phyloP scores from a whole-genome alignment of 1,284 basidiomycete genomes.

The Rhodotorula glutinis region DNA sequence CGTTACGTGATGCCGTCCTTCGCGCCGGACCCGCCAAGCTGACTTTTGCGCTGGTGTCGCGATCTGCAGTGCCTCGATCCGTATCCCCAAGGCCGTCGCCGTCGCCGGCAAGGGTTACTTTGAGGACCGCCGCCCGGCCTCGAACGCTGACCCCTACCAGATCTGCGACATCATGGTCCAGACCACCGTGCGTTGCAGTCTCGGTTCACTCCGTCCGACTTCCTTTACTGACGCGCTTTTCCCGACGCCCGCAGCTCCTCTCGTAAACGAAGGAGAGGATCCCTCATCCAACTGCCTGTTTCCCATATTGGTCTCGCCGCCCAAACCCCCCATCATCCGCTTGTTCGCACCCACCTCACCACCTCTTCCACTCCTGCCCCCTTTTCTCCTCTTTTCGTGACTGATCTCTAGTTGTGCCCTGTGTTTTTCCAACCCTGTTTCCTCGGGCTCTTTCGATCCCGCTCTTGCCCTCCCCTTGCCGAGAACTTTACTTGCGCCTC shows the following conservation, averaged over 20 bases:
- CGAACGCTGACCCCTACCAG: conserved; percentile 70
- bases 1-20: too few species aligned
- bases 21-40: too few species aligned
- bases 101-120: conserved; percentile 69
- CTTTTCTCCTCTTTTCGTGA: background rate
- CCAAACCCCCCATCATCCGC: too few species aligned
- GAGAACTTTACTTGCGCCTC: background rate
- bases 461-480: too few species aligned
- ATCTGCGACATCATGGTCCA: conserved; percentile 75
- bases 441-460: too few species aligned
- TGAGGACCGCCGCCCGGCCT: conserved; percentile 79
- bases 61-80: conserved; percentile 62
- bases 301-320: too few species aligned
- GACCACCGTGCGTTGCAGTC: conserved; percentile 61
- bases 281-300: too few species aligned
- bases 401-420: background rate
- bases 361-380: background rate
- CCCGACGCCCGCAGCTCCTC: background rate
- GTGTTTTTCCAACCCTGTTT: background rate
- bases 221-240: background rate
- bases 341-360: background rate
- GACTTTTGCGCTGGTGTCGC: background rate
- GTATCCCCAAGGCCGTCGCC: conserved; percentile 49
- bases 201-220: background rate
- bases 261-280: background rate